Evolutionary conservation across 2,329 filamentous ascomycete genomes (phyloP).

Genomic region (Epichloe sp.): DNA sequence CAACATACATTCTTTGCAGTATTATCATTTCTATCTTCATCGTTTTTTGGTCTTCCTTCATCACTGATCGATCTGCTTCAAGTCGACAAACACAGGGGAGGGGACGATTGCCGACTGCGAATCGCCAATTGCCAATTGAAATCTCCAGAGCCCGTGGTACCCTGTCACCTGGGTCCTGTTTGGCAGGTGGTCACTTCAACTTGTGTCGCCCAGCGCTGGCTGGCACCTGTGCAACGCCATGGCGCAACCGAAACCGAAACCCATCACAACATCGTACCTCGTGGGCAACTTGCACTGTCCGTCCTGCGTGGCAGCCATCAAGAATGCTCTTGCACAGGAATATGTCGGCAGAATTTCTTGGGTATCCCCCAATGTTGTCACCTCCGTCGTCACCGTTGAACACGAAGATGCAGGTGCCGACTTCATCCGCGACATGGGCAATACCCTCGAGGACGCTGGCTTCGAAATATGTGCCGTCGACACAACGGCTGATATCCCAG

Average conservation of each 20-base stretch:
- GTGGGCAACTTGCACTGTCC: conserved; percentile 68
- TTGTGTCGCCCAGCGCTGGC: background rate
- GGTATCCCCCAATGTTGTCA: conserved; percentile 59
- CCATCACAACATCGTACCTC: conserved; percentile 46
- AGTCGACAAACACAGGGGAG: background rate
- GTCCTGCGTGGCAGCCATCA: conserved; percentile 57
- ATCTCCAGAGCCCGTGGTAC: background rate
- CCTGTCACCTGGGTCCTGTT: background rate
- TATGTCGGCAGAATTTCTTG: conserved; percentile 35
- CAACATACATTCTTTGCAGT: background rate
- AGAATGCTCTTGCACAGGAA: conserved; percentile 37
- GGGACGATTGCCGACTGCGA: background rate
- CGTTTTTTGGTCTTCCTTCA: background rate
- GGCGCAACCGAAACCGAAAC: conserved; percentile 11
- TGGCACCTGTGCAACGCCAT: conserved; percentile 12
- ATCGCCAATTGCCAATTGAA: background rate
- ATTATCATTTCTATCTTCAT: background rate
- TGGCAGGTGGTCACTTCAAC: background rate
- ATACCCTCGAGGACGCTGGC: conserved; percentile 40
- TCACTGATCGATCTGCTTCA: too few species aligned
- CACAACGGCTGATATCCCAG: conserved; percentile 20
- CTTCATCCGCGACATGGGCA: conserved; percentile 28
- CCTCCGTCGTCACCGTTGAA: conserved; percentile 52
- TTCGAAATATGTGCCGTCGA: conserved; percentile 44
- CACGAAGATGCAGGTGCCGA: conserved; percentile 32